Evolutionary conservation across 768 basidiomycete genomes (phyloP).

Genomic region (Macrolepiota dolichaula): DNA sequence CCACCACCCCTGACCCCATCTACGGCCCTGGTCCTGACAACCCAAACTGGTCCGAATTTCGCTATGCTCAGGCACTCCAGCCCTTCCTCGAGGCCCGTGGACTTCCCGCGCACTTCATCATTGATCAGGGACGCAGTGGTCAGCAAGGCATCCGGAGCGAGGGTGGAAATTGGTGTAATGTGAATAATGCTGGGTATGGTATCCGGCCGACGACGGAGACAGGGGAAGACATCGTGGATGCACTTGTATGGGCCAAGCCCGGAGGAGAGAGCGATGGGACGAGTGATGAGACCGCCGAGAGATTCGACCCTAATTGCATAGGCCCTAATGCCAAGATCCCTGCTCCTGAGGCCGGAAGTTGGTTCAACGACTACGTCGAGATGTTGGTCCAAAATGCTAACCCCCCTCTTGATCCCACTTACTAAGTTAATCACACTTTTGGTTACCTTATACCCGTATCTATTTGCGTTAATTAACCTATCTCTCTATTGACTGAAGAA

Average conservation of each 20-base stretch:
- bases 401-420: conserved; percentile 18
- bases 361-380: conserved; percentile 32
- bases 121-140: conserved; percentile 33
- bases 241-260: conserved; percentile 40
- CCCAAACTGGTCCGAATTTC: conserved; percentile 25
- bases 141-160: conserved; percentile 19
- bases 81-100: conserved; percentile 27
- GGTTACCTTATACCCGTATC: neutral
- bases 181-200: conserved; percentile 24
- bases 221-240: conserved; percentile 28
- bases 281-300: conserved; percentile 25
- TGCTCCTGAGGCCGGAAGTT: conserved; percentile 33
- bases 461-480: neutral
- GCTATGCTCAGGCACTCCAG: conserved; percentile 26
- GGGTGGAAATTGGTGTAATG: conserved; percentile 31
- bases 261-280: conserved; percentile 39
- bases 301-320: conserved; percentile 28
- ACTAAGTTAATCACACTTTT: neutral
- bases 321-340: conserved; percentile 23
- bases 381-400: conserved; percentile 24
- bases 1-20: conserved; percentile 18
- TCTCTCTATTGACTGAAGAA: no score
- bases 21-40: conserved; percentile 23
- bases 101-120: conserved; percentile 32
- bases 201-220: conserved; percentile 25